These are phyloP conservation scores for Aspergillus pseudonomiae DNA, from an alignment of 2,329 filamentous ascomycete species.

Conservation along the genomic window DNA sequence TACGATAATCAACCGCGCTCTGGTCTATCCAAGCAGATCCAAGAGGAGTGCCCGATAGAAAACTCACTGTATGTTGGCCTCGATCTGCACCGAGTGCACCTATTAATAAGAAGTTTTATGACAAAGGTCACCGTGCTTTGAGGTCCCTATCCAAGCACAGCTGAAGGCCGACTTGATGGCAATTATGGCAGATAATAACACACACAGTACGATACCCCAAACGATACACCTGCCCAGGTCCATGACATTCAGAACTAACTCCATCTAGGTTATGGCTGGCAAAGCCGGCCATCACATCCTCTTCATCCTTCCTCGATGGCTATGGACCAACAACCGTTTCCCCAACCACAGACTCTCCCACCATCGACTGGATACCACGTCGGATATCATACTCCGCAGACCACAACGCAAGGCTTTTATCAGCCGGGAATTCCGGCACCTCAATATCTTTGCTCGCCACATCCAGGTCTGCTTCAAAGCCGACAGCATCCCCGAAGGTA, in stretches of 20 bases:
- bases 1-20: neutral
- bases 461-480: slow-evolving; percentile 14
- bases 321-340: slow-evolving; percentile 31
- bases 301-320: slow-evolving; percentile 30
- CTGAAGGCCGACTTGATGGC: slow-evolving; percentile 27
- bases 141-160: slow-evolving; percentile 4
- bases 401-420: slow-evolving; percentile 26
- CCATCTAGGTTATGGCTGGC: slow-evolving; percentile 34
- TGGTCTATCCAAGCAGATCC: neutral
- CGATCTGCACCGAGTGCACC: neutral
- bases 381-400: slow-evolving; percentile 29
- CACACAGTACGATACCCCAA: slow-evolving; percentile 28
- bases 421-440: slow-evolving; percentile 21
- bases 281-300: slow-evolving; percentile 32
- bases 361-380: slow-evolving; percentile 26
- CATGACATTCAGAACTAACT: slow-evolving; percentile 18
- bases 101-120: neutral
- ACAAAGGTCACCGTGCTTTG: neutral
- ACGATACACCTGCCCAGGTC: neutral
- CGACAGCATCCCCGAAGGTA: slow-evolving; percentile 28
- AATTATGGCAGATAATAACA: slow-evolving; percentile 35
- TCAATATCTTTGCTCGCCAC: slow-evolving; percentile 23
- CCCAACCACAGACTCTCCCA: slow-evolving; percentile 29
- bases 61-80: slow-evolving; percentile 1
- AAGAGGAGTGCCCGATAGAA: neutral